A percentile compares a stretch with the other conserved stretches of the same genome.
phyloP scores from a whole-genome alignment of 2,329 filamentous ascomycete species.

The Verticillium dahliae region DNA sequence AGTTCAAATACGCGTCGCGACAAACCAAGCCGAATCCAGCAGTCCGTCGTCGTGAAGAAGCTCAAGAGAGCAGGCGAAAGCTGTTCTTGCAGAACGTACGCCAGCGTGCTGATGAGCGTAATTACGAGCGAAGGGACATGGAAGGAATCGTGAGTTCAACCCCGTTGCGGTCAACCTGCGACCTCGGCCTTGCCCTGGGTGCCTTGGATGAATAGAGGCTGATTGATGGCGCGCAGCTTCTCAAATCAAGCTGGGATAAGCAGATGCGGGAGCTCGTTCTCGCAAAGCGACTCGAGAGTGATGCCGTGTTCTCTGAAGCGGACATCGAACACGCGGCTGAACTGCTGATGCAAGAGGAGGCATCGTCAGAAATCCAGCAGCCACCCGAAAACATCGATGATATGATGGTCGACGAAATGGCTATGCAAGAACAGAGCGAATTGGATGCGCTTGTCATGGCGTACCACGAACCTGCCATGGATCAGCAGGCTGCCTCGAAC shows the following conservation, averaged over 20 bases:
- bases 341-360: constrained; percentile 14
- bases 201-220: neutral
- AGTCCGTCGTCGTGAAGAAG: constrained; percentile 52
- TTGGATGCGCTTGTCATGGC: constrained; percentile 50
- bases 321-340: constrained; percentile 45
- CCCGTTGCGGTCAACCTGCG: neutral
- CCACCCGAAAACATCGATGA: constrained; percentile 29
- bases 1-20: constrained; percentile 47
- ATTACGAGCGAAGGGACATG: constrained; percentile 54
- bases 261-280: constrained; percentile 21
- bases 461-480: constrained; percentile 24
- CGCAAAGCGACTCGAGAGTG: constrained; percentile 29
- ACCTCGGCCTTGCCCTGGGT: neutral
- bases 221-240: constrained; percentile 15
- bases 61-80: constrained; percentile 56
- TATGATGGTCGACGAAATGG: constrained; percentile 46
- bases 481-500: constrained; percentile 12
- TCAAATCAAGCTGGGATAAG: constrained; percentile 28
- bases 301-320: constrained; percentile 37
- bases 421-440: constrained; percentile 47
- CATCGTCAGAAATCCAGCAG: constrained; percentile 14
- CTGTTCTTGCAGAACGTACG: constrained; percentile 64
- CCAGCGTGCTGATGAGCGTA: constrained; percentile 51
- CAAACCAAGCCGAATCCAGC: constrained; percentile 57
- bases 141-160: constrained; percentile 46